phyloP scores from a whole-genome alignment of 768 basidiomycete species.

The Rhodosporidiobolus sp. region DNA sequence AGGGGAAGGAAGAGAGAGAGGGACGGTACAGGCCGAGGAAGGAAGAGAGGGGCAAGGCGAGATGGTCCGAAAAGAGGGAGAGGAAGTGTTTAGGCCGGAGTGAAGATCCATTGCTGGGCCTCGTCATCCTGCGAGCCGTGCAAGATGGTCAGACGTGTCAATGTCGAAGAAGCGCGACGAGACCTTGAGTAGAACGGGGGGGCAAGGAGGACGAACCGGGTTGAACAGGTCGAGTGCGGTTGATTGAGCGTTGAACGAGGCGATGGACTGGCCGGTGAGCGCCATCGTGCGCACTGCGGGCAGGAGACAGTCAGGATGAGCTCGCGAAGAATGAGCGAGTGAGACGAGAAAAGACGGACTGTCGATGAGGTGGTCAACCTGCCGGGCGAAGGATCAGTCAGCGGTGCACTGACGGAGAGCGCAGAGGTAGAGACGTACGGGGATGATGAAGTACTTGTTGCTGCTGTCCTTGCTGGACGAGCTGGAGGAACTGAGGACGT shows the following conservation, averaged over 20 bases:
- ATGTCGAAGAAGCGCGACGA: background rate
- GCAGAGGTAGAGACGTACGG: background rate
- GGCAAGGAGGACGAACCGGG: background rate
- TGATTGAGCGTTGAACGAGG: conserved; percentile 5
- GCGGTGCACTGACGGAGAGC: background rate
- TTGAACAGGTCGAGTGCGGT: conserved; percentile 11
- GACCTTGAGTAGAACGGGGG: no score
- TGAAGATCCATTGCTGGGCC: no score
- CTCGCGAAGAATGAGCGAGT: background rate
- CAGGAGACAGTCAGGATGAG: background rate
- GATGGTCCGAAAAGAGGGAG: no score
- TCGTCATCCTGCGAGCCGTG: no score
- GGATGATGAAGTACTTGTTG: conserved; percentile 15
- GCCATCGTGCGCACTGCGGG: conserved; percentile 13
- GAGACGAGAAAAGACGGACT: background rate
- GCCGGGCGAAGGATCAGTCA: background rate
- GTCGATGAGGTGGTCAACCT: conserved; percentile 17
- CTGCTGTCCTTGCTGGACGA: no score
- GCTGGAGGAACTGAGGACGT: no score
- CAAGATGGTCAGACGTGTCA: background rate
- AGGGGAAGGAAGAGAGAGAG: no score
- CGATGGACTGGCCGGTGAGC: conserved; percentile 15
- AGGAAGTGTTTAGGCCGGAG: no score
- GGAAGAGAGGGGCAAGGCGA: no score
- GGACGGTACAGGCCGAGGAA: no score